Evolutionary conservation across 768 basidiomycete species (phyloP).

Genomic region (Favolaschia claudopus): DNA sequence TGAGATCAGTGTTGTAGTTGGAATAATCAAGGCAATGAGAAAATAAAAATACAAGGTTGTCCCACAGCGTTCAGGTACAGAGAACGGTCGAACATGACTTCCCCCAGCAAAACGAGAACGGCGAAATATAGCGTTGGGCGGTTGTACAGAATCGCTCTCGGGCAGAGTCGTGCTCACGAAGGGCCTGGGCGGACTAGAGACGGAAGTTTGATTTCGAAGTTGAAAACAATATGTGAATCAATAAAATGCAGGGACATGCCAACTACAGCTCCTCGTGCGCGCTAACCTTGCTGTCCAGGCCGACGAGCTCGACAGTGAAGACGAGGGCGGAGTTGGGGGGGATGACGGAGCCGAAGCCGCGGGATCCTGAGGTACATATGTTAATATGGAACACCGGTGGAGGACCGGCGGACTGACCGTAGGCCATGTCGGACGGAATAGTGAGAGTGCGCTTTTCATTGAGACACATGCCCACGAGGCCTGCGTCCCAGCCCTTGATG

Average conservation of each 20-base stretch:
- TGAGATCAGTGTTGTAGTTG: too few species aligned
- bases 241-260: neutral
- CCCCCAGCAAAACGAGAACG: constrained; percentile 14
- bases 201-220: too few species aligned
- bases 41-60: neutral
- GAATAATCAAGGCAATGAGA: too few species aligned
- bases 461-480: constrained; percentile 85
- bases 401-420: constrained; percentile 63
- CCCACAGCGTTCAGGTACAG: constrained; percentile 14
- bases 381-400: neutral
- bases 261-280: constrained; percentile 67
- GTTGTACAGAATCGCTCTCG: constrained; percentile 6
- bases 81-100: neutral
- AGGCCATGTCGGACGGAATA: constrained; percentile 82
- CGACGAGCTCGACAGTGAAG: constrained; percentile 87
- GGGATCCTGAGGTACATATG: constrained; percentile 54
- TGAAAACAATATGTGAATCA: too few species aligned
- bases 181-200: too few species aligned
- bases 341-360: constrained; percentile 80
- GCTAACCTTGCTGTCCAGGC: constrained; percentile 54
- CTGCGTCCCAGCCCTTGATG: constrained; percentile 87
- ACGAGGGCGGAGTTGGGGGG: constrained; percentile 82
- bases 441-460: constrained; percentile 89
- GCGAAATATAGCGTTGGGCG: neutral
- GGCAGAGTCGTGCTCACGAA: too few species aligned